Percentiles rank a stretch among this genome's conserved stretches.
Conservation (phyloP, 371 early-diverging fungal genomes). For the Synchytrium microbalum region DNA sequence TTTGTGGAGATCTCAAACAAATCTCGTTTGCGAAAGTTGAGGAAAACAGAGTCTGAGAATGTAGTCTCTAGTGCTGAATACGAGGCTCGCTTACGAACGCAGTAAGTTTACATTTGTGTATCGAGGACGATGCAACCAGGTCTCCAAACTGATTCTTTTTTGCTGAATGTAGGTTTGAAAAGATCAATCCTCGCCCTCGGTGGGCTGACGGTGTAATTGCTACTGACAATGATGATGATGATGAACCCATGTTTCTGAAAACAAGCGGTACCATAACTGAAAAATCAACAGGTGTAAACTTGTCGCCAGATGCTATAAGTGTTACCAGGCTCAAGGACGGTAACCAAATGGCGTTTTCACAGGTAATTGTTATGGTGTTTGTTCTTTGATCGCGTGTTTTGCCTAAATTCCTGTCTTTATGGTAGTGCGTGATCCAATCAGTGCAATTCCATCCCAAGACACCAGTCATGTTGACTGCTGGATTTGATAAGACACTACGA, state of each 20-base stretch:
- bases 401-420: neutral
- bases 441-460: conserved; percentile 85
- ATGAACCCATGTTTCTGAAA: conserved; percentile 22
- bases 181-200: conserved; percentile 77
- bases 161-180: conserved; percentile 45
- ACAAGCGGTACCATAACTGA: conserved; percentile 22
- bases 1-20: conserved; percentile 56
- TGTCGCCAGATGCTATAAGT: conserved; percentile 51
- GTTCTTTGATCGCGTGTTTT: neutral
- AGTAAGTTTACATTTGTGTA: conserved; percentile 50
- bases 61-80: conserved; percentile 67
- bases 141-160: neutral
- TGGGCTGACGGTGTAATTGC: conserved; percentile 54
- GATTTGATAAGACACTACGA: conserved; percentile 74
- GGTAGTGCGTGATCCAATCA: conserved; percentile 53
- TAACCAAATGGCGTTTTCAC: conserved; percentile 53
- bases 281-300: conserved; percentile 12
- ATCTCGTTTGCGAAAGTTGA: conserved; percentile 68
- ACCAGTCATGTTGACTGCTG: conserved; percentile 76
- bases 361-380: conserved; percentile 24
- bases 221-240: conserved; percentile 4
- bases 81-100: conserved; percentile 68
- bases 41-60: conserved; percentile 63
- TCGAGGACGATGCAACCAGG: neutral
- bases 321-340: conserved; percentile 68